phyloP scores from a whole-genome alignment of 345 rosid species.

The Laguncularia racemosa region DNA sequence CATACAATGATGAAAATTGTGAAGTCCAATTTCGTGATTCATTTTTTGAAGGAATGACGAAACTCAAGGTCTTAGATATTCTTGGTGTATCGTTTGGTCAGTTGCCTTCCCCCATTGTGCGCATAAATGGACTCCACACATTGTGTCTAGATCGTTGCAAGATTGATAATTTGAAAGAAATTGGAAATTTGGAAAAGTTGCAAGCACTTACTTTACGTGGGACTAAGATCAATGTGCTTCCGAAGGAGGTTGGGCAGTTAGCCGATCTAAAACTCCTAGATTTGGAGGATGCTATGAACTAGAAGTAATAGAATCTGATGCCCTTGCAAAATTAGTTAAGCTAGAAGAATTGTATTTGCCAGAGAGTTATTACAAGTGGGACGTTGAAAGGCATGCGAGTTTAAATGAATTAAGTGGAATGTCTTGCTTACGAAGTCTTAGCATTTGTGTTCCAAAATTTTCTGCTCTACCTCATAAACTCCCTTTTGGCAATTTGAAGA shows the following conservation, averaged over 20 bases:
- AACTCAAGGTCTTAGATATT: constrained; percentile 20
- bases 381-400: constrained; percentile 7
- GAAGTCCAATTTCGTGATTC: not conserved
- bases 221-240: not conserved
- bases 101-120: constrained; percentile 1
- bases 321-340: constrained; percentile 2
- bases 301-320: constrained; percentile 10
- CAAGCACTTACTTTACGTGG: constrained; percentile 6
- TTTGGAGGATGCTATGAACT: constrained; percentile 11
- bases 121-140: constrained; percentile 4
- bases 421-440: constrained; percentile 2
- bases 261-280: constrained; percentile 13
- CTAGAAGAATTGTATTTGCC: constrained; percentile 21
- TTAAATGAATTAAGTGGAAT: constrained; percentile 11
- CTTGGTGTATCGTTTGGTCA: not conserved
- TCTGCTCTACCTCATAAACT: constrained; percentile 2
- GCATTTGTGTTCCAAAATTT: constrained; percentile 2
- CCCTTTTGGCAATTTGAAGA: not conserved
- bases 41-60: constrained; percentile 9
- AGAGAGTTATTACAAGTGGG: constrained; percentile 14
- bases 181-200: not conserved
- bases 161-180: constrained; percentile 8
- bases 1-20: not conserved
- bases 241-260: constrained; percentile 2
- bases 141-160: constrained; percentile 3